Evolutionary conservation across 257 asterid genomes (phyloP).

Genomic region (Parsonsia alboflavescens): DNA sequence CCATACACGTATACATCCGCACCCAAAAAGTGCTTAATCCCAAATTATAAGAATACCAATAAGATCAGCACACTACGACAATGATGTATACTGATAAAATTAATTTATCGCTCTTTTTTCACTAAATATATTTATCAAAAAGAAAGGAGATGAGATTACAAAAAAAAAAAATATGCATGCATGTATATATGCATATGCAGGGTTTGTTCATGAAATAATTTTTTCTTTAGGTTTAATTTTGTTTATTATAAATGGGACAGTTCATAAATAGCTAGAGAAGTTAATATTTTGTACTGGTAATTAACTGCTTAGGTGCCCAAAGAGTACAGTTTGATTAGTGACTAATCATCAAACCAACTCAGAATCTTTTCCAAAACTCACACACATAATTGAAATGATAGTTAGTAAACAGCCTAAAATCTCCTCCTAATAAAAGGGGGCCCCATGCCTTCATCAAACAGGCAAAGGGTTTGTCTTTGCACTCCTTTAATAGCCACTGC

Average conservation of each 20-base stretch:
- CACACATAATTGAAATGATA: constrained; percentile 19
- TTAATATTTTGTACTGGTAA: not conserved
- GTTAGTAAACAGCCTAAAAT: constrained; percentile 4
- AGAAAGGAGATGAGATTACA: too few relatives aligned
- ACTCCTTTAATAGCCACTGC: constrained; percentile 1
- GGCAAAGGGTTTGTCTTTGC: not conserved
- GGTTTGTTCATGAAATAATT: too few relatives aligned
- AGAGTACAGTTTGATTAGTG: constrained; percentile 17
- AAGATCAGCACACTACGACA: too few relatives aligned
- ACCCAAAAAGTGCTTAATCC: too few relatives aligned
- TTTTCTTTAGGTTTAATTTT: not conserved
- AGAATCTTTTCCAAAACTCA: constrained; percentile 21
- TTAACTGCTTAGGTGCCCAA: constrained; percentile 6
- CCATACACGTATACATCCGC: too few relatives aligned
- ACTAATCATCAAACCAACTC: constrained; percentile 17
- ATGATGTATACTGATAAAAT: too few relatives aligned
- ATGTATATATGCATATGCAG: too few relatives aligned
- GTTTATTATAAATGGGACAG: not conserved
- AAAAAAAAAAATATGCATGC: too few relatives aligned
- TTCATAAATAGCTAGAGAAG: not conserved
- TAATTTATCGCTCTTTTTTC: too few relatives aligned
- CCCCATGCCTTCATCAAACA: not conserved
- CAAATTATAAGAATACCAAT: too few relatives aligned
- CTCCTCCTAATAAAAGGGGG: not conserved
- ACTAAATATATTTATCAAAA: too few relatives aligned